Conservation (phyloP, 257 asterid species). For the Solanum chiquidenum region DNA sequence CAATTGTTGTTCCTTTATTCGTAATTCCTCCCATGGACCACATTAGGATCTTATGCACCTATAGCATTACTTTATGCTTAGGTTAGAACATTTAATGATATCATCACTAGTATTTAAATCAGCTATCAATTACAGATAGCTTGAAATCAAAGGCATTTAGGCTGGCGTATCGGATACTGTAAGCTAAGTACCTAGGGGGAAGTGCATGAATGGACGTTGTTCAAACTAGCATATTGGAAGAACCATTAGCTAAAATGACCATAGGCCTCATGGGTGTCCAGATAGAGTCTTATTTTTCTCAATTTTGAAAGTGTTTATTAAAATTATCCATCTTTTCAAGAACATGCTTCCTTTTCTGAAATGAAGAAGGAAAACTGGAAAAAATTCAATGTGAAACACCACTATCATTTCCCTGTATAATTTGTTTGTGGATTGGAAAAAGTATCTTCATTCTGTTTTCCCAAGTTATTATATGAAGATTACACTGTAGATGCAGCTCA, state of each 20-base stretch:
- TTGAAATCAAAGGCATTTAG: neutral
- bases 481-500: neutral
- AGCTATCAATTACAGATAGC: neutral
- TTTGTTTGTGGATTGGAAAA: neutral
- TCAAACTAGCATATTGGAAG: neutral
- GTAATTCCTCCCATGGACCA: neutral
- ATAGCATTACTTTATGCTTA: neutral
- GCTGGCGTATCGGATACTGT: neutral
- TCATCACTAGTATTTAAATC: neutral
- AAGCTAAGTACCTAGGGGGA: neutral
- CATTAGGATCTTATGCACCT: neutral
- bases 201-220: neutral
- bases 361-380: neutral
- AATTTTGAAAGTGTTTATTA: neutral
- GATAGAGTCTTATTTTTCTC: neutral
- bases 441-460: neutral
- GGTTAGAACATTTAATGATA: neutral
- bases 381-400: no score
- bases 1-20: neutral
- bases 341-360: neutral
- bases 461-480: neutral
- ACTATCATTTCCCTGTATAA: no score
- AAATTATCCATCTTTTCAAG: neutral
- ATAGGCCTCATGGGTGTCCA: neutral
- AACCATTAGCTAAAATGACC: constrained; percentile 1